These are phyloP conservation scores for Smittium mucronatum DNA, from an alignment of 371 early-diverging fungal genomes.

Conservation along the genomic window DNA sequence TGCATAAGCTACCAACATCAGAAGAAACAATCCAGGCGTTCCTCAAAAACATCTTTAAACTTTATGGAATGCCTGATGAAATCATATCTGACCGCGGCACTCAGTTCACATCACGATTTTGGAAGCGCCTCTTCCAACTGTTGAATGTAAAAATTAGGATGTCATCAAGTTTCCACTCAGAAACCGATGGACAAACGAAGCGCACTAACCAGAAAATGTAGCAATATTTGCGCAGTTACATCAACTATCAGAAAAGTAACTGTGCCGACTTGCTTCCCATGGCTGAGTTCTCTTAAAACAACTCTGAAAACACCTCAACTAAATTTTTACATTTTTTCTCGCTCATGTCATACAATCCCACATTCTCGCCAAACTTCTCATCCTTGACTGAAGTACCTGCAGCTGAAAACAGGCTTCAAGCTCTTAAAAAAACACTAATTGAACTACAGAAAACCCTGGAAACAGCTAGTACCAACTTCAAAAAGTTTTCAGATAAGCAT, in stretches of 20 bases:
- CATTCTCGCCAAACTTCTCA: neutral
- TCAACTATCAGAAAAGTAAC: slow-evolving; percentile 1
- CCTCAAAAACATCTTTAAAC: slow-evolving; percentile 16
- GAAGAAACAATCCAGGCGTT: slow-evolving; percentile 18
- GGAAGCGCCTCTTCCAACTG: slow-evolving; percentile 21
- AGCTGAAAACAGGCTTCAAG: neutral
- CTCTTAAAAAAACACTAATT: neutral
- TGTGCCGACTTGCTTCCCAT: neutral
- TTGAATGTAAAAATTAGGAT: slow-evolving; percentile 22
- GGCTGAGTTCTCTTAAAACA: slow-evolving; percentile 7
- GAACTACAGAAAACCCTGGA: neutral
- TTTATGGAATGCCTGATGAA: slow-evolving; percentile 25
- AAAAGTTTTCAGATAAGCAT: neutral
- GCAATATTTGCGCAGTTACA: slow-evolving; percentile 14
- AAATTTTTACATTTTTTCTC: neutral
- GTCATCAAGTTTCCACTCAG: slow-evolving; percentile 34
- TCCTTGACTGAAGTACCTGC: neutral
- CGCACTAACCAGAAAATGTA: slow-evolving; percentile 34
- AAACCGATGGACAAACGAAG: slow-evolving; percentile 15
- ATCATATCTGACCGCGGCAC: slow-evolving; percentile 35
- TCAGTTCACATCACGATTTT: slow-evolving; percentile 31
- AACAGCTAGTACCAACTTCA: neutral
- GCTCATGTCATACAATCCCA: slow-evolving; percentile 1
- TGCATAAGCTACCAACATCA: slow-evolving; percentile 14
- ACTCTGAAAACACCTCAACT: neutral